Evolutionary conservation across 352 stramenopile genomes (phyloP), one percentile per base, ranked within the genome.

Genomic region (Globisporangium splendens): DNA sequence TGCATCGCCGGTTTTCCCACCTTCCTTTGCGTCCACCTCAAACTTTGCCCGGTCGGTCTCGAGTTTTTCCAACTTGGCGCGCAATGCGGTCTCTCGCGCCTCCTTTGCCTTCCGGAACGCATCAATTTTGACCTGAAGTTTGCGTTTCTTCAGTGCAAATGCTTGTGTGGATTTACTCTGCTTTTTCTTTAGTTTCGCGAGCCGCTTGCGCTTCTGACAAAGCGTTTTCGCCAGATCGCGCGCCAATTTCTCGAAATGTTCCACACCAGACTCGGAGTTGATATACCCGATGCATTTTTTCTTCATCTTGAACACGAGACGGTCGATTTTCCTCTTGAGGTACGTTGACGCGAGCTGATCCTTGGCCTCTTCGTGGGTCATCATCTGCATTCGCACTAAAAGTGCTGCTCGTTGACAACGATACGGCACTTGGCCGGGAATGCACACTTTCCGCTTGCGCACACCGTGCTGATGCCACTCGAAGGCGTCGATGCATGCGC

Each of bases 291-390:
- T 46, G 21, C 77, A 84, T 28, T 84, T 78, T n/a, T 70, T 61
- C 35, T 77, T 78, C 5, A 77, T 87, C 49, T 84, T 84, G 33
- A 60, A 42, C 28, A 61, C 58, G 8, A 90, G 70, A 7, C 77
- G 77, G 39, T 71, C 70, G 14, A 86, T 68, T 56, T 85, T 86
- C 20, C 57, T 46, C 13, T 63, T 60, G 17, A 90, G 51, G 49
- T 90, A 90, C 33, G 76, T 63, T 35, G 66, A 79, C 10, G 75
- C 74, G 24, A 87, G 69, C 38, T 88, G 79, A 52, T 87, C 80
- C 59, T 90, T 80, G 7, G 65, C 79, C 24, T 88, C 73, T 48
- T 90, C 75, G 8, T 63, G 71, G 0, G 80, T 88, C 22, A 90
- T 68, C 77, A 90, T 84, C 46, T 86, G 71, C 42, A 66, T 74